phyloP scores from a whole-genome alignment of 2,329 filamentous ascomycete genomes.

The Emergomyces pasteurianus region DNA sequence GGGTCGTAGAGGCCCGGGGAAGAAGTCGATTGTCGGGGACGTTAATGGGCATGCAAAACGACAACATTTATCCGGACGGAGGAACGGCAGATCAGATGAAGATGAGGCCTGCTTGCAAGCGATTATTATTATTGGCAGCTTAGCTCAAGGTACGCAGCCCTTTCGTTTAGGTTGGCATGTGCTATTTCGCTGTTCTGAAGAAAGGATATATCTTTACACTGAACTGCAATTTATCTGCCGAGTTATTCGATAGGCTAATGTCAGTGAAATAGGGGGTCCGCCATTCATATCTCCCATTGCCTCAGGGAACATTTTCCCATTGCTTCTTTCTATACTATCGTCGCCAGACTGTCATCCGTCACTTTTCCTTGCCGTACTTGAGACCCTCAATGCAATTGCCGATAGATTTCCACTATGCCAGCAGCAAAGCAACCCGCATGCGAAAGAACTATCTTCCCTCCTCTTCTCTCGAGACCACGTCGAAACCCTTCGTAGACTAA shows the following conservation, averaged over 20 bases:
- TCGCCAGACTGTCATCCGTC: conserved; percentile 51
- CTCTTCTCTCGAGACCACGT: conserved; percentile 54
- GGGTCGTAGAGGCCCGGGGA: conserved; percentile 32
- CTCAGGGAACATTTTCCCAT: conserved; percentile 53
- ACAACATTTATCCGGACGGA: conserved; percentile 35
- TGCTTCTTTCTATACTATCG: conserved; percentile 59
- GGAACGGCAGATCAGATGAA: conserved; percentile 44
- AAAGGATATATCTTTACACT: not conserved
- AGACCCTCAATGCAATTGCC: conserved; percentile 59
- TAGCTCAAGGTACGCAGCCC: conserved; percentile 59
- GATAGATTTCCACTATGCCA: conserved; percentile 50
- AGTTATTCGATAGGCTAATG: not conserved
- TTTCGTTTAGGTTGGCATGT: not conserved
- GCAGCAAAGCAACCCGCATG: conserved; percentile 38
- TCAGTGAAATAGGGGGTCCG: conserved; percentile 53
- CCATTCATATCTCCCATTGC: conserved; percentile 65
- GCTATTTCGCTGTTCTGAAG: not conserved
- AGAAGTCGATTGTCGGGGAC: conserved; percentile 18
- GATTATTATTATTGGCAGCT: conserved; percentile 71
- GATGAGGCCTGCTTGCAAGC: conserved; percentile 63
- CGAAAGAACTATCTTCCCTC: conserved; percentile 45
- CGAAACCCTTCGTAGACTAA: conserved; percentile 51
- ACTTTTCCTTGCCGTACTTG: conserved; percentile 61
- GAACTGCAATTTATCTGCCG: not conserved
- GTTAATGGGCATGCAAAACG: conserved; percentile 16